A percentile compares a stretch with the other conserved stretches of the same genome.
Conservation (phyloP, 768 basidiomycete species). For the Clathrus columnatus region DNA sequence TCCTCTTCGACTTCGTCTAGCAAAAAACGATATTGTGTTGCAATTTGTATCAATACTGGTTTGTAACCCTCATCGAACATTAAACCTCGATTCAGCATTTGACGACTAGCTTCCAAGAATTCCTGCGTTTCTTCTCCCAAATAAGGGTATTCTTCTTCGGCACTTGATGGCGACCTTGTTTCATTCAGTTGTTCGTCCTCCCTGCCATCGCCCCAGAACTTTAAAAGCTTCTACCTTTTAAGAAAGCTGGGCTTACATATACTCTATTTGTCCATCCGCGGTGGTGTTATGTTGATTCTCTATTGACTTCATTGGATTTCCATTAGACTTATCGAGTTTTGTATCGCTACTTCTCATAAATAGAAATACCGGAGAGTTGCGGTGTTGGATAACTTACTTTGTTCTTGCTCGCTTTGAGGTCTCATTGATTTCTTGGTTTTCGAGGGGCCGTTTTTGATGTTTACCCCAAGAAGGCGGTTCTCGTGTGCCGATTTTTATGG, state of each 20-base stretch:
- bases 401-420: background rate
- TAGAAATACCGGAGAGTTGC: background rate
- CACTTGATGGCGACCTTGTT: background rate
- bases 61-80: slow-evolving; percentile 24
- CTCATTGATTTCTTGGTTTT: background rate
- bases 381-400: background rate
- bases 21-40: slow-evolving; percentile 61
- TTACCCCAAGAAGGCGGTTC: slow-evolving; percentile 67
- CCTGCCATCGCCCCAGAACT: background rate
- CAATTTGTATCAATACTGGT: slow-evolving; percentile 56
- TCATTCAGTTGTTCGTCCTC: background rate
- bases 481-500: slow-evolving; percentile 49
- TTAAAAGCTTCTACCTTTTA: too few relatives aligned
- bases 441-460: slow-evolving; percentile 12
- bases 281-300: too few relatives aligned
- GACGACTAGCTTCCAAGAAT: background rate
- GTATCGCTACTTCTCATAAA: background rate
- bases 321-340: too few relatives aligned
- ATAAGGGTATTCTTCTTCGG: background rate
- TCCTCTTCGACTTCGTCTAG: slow-evolving; percentile 65
- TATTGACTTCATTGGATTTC: too few relatives aligned
- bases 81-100: background rate
- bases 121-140: slow-evolving; percentile 5
- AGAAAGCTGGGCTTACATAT: background rate
- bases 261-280: background rate